Base-by-base conservation (phyloP, 75 land plant genomes). In the Selaginella moellendorffii region DNA sequence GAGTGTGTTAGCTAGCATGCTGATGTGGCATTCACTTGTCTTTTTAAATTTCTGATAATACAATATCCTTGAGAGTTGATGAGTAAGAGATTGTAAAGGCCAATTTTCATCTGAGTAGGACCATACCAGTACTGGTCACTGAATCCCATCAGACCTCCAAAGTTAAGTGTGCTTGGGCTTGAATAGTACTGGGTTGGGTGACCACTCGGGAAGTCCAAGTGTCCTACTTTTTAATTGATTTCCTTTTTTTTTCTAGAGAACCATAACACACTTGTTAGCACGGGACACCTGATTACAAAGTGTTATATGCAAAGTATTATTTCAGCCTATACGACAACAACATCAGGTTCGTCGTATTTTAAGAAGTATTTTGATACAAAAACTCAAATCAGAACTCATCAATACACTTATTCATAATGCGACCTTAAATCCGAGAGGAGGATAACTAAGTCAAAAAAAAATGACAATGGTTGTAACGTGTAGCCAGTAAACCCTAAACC, bases 201-300 rank as follows among this genome's bases (percentile, higher is more conserved):
- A 36, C 46, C 46, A 36, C 46, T 36, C 46, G 46, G 46, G 46
- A 36, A 36, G 46, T 36, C 46, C 46, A 36, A 36, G 46, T 36
- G 46, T 36, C 46, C 46, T 36, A 5, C 10, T 36, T 36, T 36
- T 36, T 36, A 5, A 5, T 36, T 36, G n/a, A n/a, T n/a, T n/a
- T n/a, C n/a, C n/a, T n/a, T n/a, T n/a, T n/a, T n/a, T n/a, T n/a
- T n/a, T n/a, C n/a, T n/a, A n/a, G n/a, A n/a, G n/a, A n/a, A n/a
- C n/a, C n/a, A n/a, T n/a, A n/a, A 36, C 10, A 36, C 46, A 36
- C 46, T 36, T 36, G 46, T 36, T 36, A 14, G 46, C 46, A 36
- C 46, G 46, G 46, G 46, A 36, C 46, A 36, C 46, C 46, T 36
- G 46, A 36, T 36, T 36, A 14, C 14, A n/a, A n/a, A n/a, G n/a